Conservation (phyloP, 129 eudicot species). For the Flaveria sonorensis region DNA sequence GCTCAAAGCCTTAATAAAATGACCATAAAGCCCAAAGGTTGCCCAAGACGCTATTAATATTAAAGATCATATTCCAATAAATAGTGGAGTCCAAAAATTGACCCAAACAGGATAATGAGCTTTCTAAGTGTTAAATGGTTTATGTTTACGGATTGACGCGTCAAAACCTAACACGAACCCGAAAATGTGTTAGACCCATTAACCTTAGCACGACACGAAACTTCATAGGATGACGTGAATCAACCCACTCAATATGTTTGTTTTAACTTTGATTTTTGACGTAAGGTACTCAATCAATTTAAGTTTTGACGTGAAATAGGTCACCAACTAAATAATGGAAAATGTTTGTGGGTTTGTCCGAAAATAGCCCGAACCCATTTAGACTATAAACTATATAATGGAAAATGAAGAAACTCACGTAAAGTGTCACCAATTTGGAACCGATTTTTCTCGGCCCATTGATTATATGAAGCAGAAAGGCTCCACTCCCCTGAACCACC, state of each 20-base stretch:
- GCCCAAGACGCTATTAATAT: background rate
- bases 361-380: background rate
- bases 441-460: conserved; percentile 69
- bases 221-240: background rate
- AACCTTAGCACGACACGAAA: background rate
- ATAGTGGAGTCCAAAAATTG: background rate
- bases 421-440: conserved; percentile 67
- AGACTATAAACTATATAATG: background rate
- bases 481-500: conserved; percentile 69
- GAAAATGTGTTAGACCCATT: background rate
- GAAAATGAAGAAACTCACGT: conserved; percentile 43
- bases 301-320: background rate
- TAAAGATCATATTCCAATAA: background rate
- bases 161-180: background rate
- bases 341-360: background rate
- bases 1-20: background rate
- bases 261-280: background rate
- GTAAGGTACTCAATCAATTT: background rate
- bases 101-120: background rate
- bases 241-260: background rate
- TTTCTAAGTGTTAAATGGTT: background rate
- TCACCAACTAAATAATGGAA: background rate
- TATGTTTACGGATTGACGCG: background rate
- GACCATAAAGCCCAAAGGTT: conserved; percentile 2
- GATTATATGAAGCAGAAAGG: conserved; percentile 39